Evolutionary conservation across 2,329 filamentous ascomycete genomes (phyloP).

Genomic region (Colletotrichum musicola): DNA sequence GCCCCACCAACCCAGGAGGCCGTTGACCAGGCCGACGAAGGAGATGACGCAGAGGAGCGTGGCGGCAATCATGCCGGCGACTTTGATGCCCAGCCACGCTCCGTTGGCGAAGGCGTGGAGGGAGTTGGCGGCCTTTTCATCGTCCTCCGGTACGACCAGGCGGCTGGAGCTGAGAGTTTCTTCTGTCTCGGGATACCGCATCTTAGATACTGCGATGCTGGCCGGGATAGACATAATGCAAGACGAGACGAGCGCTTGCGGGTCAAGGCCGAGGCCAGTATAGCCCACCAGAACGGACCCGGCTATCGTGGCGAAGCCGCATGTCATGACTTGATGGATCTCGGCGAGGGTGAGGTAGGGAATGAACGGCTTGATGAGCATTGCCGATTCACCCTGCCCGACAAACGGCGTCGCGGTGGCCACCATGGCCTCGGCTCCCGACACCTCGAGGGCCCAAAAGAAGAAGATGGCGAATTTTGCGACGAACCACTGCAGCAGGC

Average conservation of each 20-base stretch:
- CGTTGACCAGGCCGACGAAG: slow-evolving; percentile 75
- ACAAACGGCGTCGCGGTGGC: slow-evolving; percentile 83
- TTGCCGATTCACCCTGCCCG: slow-evolving; percentile 82
- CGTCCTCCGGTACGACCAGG: slow-evolving; percentile 76
- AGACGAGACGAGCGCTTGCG: slow-evolving; percentile 78
- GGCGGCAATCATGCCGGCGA: slow-evolving; percentile 79
- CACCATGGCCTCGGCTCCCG: slow-evolving; percentile 80
- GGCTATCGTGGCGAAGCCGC: slow-evolving; percentile 81
- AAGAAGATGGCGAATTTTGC: slow-evolving; percentile 81
- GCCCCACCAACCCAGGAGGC: slow-evolving; percentile 80
- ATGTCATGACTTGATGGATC: slow-evolving; percentile 81
- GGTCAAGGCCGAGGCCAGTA: slow-evolving; percentile 76
- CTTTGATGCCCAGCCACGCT: slow-evolving; percentile 81
- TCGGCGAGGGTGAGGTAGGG: slow-evolving; percentile 78
- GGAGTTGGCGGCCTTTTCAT: slow-evolving; percentile 72
- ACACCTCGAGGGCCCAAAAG: slow-evolving; percentile 81
- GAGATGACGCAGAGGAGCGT: slow-evolving; percentile 81
- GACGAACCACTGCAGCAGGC: slow-evolving; percentile 79
- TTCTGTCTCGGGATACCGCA: slow-evolving; percentile 80
- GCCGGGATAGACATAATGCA: slow-evolving; percentile 85
- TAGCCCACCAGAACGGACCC: slow-evolving; percentile 80
- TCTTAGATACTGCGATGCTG: slow-evolving; percentile 77
- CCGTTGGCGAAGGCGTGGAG: slow-evolving; percentile 81
- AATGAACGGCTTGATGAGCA: slow-evolving; percentile 81
- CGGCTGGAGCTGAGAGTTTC: slow-evolving; percentile 78